These are phyloP conservation scores for Annulohypoxylon maeteangense DNA, from an alignment of 495 filamentous ascomycete species.

Conservation along the genomic window DNA sequence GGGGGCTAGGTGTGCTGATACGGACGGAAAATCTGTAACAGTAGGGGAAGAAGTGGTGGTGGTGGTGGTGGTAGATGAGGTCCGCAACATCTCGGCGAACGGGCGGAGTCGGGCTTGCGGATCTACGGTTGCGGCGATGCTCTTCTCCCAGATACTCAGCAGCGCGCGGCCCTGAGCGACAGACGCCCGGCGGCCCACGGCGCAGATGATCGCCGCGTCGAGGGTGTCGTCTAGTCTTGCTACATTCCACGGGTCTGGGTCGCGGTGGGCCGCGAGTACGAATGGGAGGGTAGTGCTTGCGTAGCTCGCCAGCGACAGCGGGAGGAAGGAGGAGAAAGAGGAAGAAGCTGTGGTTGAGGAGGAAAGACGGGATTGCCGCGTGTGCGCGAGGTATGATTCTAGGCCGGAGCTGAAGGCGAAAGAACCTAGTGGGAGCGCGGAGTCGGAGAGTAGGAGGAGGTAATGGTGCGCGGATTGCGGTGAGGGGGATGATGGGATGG, in stretches of 20 bases:
- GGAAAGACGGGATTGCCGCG: conserved; percentile 52
- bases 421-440: conserved; percentile 92
- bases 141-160: conserved; percentile 87
- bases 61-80: too few species aligned
- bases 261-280: conserved; percentile 76
- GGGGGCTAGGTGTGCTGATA: conserved; percentile 77
- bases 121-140: conserved; percentile 57
- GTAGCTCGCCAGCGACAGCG: conserved; percentile 79
- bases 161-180: conserved; percentile 86
- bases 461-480: conserved; percentile 65
- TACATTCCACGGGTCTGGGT: conserved; percentile 61
- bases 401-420: conserved; percentile 96
- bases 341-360: conserved; percentile 36
- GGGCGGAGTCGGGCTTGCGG: conserved; percentile 41
- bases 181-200: conserved; percentile 86
- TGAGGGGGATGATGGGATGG: conserved; percentile 6
- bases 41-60: background rate
- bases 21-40: conserved; percentile 45
- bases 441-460: conserved; percentile 93
- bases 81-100: conserved; percentile 51
- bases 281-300: conserved; percentile 86
- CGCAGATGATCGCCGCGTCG: conserved; percentile 86
- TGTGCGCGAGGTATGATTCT: conserved; percentile 92
- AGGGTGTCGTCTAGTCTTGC: conserved; percentile 80
- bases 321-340: conserved; percentile 79